A percentile compares a stretch with the other conserved stretches of the same genome.
Conservation (phyloP, 176 grass and related monocot species). For the Rhipidocladum racemiflorum region DNA sequence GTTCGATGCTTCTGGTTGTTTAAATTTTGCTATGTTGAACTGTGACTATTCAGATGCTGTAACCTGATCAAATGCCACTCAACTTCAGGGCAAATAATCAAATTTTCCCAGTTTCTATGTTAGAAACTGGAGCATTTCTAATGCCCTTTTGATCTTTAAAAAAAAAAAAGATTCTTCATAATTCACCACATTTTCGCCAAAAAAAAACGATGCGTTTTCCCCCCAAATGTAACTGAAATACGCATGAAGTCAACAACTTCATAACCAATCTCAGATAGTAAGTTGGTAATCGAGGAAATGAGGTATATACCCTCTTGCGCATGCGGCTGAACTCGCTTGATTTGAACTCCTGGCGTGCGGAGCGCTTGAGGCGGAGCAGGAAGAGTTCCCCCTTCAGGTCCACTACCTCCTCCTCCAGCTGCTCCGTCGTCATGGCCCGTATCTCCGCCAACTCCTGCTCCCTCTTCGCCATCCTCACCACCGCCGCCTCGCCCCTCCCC, state of each 20-base stretch:
- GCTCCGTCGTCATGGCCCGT: slow-evolving; percentile 60
- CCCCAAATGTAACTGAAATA: not conserved
- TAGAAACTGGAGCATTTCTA: no score
- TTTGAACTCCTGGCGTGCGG: slow-evolving; percentile 87
- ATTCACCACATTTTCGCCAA: not conserved
- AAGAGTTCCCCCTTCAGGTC: slow-evolving; percentile 98
- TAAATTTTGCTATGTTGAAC: no score
- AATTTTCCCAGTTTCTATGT: no score
- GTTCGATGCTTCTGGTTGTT: no score
- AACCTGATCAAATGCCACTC: no score
- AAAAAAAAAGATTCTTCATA: not conserved
- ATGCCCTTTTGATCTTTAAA: no score
- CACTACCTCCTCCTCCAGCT: slow-evolving; percentile 80
- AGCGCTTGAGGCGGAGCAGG: slow-evolving; percentile 89
- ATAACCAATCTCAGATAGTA: not conserved
- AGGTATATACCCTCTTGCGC: slow-evolving; percentile 67
- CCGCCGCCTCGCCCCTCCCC: slow-evolving; percentile 25
- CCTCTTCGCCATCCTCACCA: slow-evolving; percentile 72
- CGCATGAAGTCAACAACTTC: not conserved
- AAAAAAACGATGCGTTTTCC: not conserved
- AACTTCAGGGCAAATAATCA: no score
- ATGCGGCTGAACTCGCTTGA: slow-evolving; percentile 78
- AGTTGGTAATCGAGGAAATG: not conserved
- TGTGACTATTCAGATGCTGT: no score
- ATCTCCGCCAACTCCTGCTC: slow-evolving; percentile 89